These are phyloP conservation scores for Geosiphon pyriformis DNA, from an alignment of 192 early-diverging fungal species.

Conservation along the genomic window DNA sequence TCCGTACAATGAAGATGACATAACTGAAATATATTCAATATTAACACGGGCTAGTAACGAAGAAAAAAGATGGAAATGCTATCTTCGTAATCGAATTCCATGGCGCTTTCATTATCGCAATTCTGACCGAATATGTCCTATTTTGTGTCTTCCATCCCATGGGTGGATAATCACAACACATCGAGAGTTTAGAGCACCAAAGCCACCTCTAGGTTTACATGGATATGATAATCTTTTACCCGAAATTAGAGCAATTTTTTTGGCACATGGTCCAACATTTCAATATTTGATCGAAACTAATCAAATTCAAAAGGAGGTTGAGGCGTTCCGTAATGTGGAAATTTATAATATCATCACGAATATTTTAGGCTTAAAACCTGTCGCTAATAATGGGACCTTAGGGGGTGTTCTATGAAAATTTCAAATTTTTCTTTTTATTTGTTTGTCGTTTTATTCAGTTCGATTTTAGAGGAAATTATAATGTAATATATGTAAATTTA, in stretches of 20 bases:
- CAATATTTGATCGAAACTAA: constrained; percentile 11
- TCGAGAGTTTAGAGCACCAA: constrained; percentile 28
- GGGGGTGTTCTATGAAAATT: constrained; percentile 20
- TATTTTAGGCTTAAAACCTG: constrained; percentile 51
- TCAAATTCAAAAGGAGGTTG: constrained; percentile 27
- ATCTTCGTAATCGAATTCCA: constrained; percentile 67
- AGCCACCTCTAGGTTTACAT: constrained; percentile 61
- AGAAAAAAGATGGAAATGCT: constrained; percentile 57
- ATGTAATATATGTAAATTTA: no score
- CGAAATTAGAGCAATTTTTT: constrained; percentile 82
- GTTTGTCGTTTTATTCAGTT: no score
- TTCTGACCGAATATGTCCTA: constrained; percentile 65
- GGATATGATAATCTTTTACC: constrained; percentile 74
- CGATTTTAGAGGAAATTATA: no score
- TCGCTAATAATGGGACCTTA: constrained; percentile 70
- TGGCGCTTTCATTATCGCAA: constrained; percentile 63
- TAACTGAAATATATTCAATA: constrained; percentile 45
- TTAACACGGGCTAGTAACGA: constrained; percentile 41
- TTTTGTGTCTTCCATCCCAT: constrained; percentile 61
- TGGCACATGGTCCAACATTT: constrained; percentile 73
- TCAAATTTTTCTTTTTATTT: no score
- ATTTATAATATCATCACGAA: constrained; percentile 61
- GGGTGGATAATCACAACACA: constrained; percentile 55
- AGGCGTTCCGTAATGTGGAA: constrained; percentile 67
- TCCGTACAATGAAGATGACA: constrained; percentile 39